These are phyloP conservation scores for Clarireedia monteithiana DNA, from an alignment of 2,329 filamentous ascomycete species.

Conservation along the genomic window DNA sequence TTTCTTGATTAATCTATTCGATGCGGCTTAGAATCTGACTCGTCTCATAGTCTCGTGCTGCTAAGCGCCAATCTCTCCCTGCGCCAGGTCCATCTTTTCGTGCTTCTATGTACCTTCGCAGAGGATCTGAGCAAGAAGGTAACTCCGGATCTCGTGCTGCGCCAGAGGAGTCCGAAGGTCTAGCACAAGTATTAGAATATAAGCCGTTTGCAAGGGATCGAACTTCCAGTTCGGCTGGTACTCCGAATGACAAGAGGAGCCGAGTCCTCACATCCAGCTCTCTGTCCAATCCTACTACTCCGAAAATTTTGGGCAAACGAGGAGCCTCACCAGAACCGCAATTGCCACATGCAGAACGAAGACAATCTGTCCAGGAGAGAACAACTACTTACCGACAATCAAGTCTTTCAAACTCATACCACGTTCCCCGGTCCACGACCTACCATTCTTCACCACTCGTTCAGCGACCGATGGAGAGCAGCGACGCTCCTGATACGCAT, in stretches of 20 bases:
- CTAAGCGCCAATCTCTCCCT: slow-evolving; percentile 24
- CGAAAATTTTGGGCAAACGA: slow-evolving; percentile 16
- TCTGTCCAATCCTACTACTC: slow-evolving; percentile 25
- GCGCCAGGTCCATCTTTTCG: slow-evolving; percentile 15
- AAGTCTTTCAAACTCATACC: slow-evolving; percentile 24
- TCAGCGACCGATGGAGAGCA: slow-evolving; percentile 36
- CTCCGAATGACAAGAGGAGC: slow-evolving; percentile 19
- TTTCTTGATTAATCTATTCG: neutral
- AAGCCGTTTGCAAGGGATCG: slow-evolving; percentile 19
- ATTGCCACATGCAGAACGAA: slow-evolving; percentile 18
- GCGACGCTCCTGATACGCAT: slow-evolving; percentile 34
- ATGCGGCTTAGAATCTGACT: slow-evolving; percentile 8
- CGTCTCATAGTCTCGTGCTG: slow-evolving; percentile 21
- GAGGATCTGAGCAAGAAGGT: slow-evolving; percentile 24
- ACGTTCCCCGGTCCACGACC: slow-evolving; percentile 21
- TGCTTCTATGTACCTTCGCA: slow-evolving; percentile 19
- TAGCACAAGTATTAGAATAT: slow-evolving; percentile 24
- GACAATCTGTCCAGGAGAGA: slow-evolving; percentile 20
- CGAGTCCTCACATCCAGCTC: slow-evolving; percentile 18
- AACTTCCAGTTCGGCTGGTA: slow-evolving; percentile 8
- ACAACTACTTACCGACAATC: slow-evolving; percentile 27
- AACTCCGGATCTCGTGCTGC: slow-evolving; percentile 12
- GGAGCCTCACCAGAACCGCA: slow-evolving; percentile 26
- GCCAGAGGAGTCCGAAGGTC: slow-evolving; percentile 21
- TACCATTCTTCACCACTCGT: slow-evolving; percentile 53